These are phyloP conservation scores for Chlamydomonas eustigma DNA, from an alignment of 139 green algal genomes.

Conservation along the genomic window DNA sequence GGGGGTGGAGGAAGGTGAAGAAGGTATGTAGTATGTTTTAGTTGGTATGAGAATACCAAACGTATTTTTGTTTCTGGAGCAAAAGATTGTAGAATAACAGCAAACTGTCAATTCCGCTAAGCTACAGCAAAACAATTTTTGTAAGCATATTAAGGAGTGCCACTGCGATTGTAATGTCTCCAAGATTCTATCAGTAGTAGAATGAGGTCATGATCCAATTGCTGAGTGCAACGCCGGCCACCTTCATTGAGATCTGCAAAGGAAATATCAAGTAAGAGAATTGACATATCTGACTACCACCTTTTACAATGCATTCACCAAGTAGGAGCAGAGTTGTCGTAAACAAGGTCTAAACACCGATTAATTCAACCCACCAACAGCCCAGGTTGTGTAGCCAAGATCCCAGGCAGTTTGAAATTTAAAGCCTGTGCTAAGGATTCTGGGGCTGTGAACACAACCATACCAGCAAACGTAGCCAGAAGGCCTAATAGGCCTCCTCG, in stretches of 20 bases:
- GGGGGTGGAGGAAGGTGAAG: no score
- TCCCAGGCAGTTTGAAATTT: slow-evolving; percentile 25
- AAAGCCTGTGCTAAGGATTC: slow-evolving; percentile 31
- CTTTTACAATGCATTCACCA: not conserved
- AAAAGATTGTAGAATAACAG: no score
- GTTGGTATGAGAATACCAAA: no score
- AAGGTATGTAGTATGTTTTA: no score
- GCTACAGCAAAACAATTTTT: no score
- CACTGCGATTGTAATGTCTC: no score
- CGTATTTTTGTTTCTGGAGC: no score
- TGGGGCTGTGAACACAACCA: slow-evolving; percentile 38
- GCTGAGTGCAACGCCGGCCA: slow-evolving; percentile 36
- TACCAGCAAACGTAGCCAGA: slow-evolving; percentile 45
- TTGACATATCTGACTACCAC: not conserved
- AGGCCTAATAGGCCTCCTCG: slow-evolving; percentile 47
- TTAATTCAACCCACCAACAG: slow-evolving; percentile 12
- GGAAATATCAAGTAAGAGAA: not conserved
- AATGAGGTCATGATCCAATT: slow-evolving; percentile 60
- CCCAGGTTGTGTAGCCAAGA: slow-evolving; percentile 2
- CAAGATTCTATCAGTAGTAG: slow-evolving; percentile 47
- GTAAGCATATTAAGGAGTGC: no score
- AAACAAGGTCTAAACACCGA: not conserved
- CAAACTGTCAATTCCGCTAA: no score
- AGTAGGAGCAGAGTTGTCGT: not conserved
- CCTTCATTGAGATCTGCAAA: slow-evolving; percentile 38